A percentile compares a stretch with the other conserved stretches of the same genome.
These are phyloP conservation scores for Acorus gramineus DNA, from an alignment of 106 monocot genomes.

Conservation along the genomic window DNA sequence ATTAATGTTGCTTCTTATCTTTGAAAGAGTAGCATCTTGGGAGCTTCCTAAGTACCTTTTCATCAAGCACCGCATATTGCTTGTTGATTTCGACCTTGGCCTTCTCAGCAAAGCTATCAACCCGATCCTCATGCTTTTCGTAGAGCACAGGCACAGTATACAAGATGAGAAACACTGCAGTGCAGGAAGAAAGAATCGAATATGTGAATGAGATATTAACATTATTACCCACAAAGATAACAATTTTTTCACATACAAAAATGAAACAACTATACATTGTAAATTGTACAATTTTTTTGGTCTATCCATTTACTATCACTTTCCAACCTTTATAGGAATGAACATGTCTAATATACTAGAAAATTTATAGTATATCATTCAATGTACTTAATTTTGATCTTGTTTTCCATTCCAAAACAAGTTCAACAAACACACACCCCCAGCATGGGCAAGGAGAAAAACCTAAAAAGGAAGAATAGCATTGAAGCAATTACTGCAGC, in stretches of 20 bases:
- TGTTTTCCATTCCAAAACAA: no score
- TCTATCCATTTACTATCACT: no score
- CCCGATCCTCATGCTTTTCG: conserved; percentile 24
- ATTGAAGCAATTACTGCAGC: no score
- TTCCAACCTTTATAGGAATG: no score
- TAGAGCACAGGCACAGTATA: conserved; percentile 19
- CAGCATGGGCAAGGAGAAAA: no score
- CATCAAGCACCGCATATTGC: conserved; percentile 17
- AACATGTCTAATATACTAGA: no score
- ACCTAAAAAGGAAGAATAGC: no score
- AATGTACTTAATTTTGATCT: no score
- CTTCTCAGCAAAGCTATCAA: conserved; percentile 10
- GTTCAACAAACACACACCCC: no score
- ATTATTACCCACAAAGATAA: neutral
- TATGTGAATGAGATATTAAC: neutral
- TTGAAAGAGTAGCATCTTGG: conserved; percentile 13
- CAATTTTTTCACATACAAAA: neutral
- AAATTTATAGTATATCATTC: no score
- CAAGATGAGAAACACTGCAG: conserved; percentile 23
- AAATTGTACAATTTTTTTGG: no score
- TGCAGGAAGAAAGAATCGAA: neutral
- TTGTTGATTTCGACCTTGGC: conserved; percentile 17
- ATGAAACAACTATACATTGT: neutral
- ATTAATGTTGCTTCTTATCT: conserved; percentile 21
- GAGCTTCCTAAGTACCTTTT: conserved; percentile 22